Evolutionary conservation across 2,329 filamentous ascomycete genomes (phyloP), one percentile per base, ranked within the genome.

Genomic region (Colletotrichum neosansevieriae): DNA sequence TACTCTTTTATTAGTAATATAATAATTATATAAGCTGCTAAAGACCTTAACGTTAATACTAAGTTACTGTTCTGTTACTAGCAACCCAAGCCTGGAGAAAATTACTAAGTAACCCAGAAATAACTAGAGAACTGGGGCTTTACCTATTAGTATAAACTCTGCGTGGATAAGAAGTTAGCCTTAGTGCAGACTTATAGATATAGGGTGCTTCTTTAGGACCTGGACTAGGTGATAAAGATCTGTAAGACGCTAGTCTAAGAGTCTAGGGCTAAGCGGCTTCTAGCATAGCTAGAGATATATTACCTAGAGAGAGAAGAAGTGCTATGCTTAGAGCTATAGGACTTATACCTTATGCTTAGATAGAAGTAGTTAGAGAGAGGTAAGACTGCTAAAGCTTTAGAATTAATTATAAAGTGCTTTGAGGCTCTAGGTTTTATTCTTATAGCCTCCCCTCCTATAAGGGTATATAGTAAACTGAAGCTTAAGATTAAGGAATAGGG

Each of bases 1-100:
- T 82, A 83, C 15, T 74, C 80, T 1, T 88, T 87, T 72, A 85
- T 88, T 42, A 85, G 86, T 2, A 85, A 89, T 71, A 80, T 89
- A 77, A 78, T 81, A 70, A 78, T 88, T 7, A 58, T 88, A 19
- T 82, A 84, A 7, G 86, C 86, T 0, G 75, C 79, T 0, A 71
- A 71, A 11, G 79, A 85, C 47, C 73, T 89, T 0, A 69, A 77
- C 0, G 70, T 80, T 0, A 76, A 77, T 32, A 81, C 84, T 0
- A 86, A 89, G 73, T 71, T 89, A 6, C 71, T 73, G 1, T 80
- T 83, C 62, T 71, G 70, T 50, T 87, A 87, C 70, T 63, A 70
- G 3, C n/a, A 60, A 3, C 73, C 77, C 2, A 4, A 65, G 1
- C 54, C 69, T 2, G 44, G 72, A 1, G 67, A 72, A 4, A 66